Conservation (phyloP, 257 asterid genomes). For the Solanum chaucha region DNA sequence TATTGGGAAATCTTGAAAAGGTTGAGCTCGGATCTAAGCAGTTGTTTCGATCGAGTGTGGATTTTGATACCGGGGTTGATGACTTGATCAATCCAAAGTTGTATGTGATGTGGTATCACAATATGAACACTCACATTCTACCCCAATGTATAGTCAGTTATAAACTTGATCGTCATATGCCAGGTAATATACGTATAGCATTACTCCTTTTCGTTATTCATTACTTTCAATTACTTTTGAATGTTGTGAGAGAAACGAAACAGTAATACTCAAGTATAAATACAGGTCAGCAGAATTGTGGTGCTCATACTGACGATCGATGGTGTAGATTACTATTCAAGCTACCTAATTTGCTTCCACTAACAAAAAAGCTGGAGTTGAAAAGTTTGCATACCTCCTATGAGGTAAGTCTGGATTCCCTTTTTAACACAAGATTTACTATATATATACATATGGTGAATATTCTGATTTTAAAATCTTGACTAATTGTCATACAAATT, state of each 20-base stretch:
- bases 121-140: conserved; percentile 52
- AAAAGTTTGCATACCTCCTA: conserved; percentile 21
- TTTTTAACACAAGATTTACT: background rate
- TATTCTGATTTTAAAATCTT: background rate
- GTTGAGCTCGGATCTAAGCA: conserved; percentile 45
- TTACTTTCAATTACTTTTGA: background rate
- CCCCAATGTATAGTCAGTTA: conserved; percentile 61
- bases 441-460: background rate
- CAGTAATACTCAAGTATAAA: background rate
- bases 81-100: conserved; percentile 38
- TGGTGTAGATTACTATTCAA: conserved; percentile 19
- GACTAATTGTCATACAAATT: background rate
- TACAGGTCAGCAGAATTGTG: conserved; percentile 20
- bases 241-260: background rate
- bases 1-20: conserved; percentile 54
- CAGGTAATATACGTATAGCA: conserved; percentile 16
- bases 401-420: conserved; percentile 23
- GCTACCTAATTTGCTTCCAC: conserved; percentile 38
- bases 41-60: conserved; percentile 34
- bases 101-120: conserved; percentile 51
- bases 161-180: conserved; percentile 15
- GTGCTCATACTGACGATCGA: conserved; percentile 5
- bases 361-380: conserved; percentile 29
- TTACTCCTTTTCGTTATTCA: too few species aligned
- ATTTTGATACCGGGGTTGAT: conserved; percentile 71